A percentile compares a stretch with the other conserved stretches of the same genome.
phyloP scores from a whole-genome alignment of 345 rosid species.

The Syzygium grande region DNA sequence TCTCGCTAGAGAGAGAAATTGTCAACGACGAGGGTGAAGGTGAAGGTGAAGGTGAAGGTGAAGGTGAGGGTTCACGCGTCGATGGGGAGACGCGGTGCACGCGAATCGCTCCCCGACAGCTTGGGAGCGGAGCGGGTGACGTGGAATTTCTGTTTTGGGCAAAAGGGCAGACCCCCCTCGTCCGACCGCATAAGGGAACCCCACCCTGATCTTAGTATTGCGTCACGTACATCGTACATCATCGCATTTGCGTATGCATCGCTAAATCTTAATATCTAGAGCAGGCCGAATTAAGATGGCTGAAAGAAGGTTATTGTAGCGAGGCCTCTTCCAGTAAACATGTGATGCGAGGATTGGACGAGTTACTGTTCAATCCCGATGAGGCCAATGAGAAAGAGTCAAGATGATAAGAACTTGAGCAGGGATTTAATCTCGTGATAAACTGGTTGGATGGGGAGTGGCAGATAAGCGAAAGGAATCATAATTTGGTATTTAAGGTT shows the following conservation, averaged over 20 bases:
- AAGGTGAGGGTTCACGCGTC: background rate
- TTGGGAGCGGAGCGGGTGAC: background rate
- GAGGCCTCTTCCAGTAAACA: background rate
- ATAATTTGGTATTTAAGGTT: background rate
- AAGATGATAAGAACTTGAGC: background rate
- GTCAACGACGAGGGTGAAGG: background rate
- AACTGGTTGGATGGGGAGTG: background rate
- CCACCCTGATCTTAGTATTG: background rate
- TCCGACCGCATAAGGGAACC: background rate
- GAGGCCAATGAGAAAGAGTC: background rate
- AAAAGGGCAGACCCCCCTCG: background rate
- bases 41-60: no score
- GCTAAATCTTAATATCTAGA: no score
- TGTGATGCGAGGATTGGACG: background rate
- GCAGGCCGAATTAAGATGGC: no score
- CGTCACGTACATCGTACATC: background rate
- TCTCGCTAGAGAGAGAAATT: background rate
- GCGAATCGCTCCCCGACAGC: background rate
- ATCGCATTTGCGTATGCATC: background rate
- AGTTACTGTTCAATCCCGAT: background rate
- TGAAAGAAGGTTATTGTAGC: no score
- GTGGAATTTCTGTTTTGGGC: background rate
- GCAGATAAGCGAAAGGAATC: background rate
- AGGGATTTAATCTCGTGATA: background rate
- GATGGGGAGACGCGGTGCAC: background rate